These are phyloP conservation scores for Acacia pycnantha DNA, from an alignment of 331 rosid species.

Conservation along the genomic window DNA sequence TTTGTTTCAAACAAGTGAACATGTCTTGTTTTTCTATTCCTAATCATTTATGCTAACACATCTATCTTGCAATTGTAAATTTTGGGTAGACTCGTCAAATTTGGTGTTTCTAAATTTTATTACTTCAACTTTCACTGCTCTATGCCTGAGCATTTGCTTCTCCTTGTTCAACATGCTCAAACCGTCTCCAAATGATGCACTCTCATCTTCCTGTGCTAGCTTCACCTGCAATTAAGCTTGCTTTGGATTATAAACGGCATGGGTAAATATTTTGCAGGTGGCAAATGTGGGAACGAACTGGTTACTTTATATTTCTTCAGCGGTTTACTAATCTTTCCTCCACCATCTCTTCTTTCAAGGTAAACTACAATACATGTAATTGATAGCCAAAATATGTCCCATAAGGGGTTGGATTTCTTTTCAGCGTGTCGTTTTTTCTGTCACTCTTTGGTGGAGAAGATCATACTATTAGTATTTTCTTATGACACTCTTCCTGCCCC, in stretches of 20 bases:
- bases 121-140: background rate
- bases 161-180: background rate
- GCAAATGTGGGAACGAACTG: conserved; percentile 58
- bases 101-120: background rate
- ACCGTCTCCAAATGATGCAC: background rate
- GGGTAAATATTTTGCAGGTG: conserved; percentile 63
- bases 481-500: background rate
- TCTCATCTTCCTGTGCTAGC: background rate
- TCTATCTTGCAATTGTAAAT: background rate
- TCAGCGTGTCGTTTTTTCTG: background rate
- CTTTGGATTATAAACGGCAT: conserved; percentile 27
- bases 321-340: conserved; percentile 54
- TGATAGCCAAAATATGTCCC: conserved; percentile 8
- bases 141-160: background rate
- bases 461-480: background rate
- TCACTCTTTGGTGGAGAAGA: conserved; percentile 3
- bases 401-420: conserved; percentile 11
- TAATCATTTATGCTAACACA: background rate
- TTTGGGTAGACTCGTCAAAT: background rate
- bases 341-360: conserved; percentile 69
- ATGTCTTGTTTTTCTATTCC: background rate
- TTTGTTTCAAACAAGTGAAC: background rate
- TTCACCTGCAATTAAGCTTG: background rate
- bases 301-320: conserved; percentile 29
- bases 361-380: conserved; percentile 32